Conservation (phyloP, 306 rosid species). For the Aeschynomene evenia region DNA sequence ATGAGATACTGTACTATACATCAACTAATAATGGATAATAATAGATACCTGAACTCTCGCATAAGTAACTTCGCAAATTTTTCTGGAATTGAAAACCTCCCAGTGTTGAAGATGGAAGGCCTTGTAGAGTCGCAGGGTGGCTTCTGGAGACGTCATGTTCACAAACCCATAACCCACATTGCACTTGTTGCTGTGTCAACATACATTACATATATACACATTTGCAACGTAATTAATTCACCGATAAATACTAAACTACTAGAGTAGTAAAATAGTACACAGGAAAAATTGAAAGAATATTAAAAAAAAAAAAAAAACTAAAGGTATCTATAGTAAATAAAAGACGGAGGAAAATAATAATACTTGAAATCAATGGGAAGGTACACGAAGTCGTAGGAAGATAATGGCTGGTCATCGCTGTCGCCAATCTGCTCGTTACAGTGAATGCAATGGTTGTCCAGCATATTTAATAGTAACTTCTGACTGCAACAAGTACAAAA, state of each 20-base stretch:
- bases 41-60: constrained; percentile 79
- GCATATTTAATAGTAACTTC: constrained; percentile 82
- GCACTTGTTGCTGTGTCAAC: constrained; percentile 78
- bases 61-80: constrained; percentile 89
- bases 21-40: no score
- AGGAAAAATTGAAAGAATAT: not conserved
- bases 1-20: no score
- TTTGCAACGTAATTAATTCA: not conserved
- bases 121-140: constrained; percentile 74
- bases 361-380: constrained; percentile 99
- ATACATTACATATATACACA: no score
- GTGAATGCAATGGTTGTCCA: constrained; percentile 97
- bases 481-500: constrained; percentile 50
- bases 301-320: no score
- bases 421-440: constrained; percentile 76
- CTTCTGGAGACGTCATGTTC: constrained; percentile 90
- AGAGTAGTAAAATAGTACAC: not conserved
- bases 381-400: constrained; percentile 83
- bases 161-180: constrained; percentile 98
- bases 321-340: no score
- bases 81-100: constrained; percentile 94
- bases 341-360: not conserved
- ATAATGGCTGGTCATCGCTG: constrained; percentile 55
- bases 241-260: no score
- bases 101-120: constrained; percentile 90